Evolutionary conservation across 2,329 filamentous ascomycete genomes (phyloP).

Genomic region (Fusarium longipes): DNA sequence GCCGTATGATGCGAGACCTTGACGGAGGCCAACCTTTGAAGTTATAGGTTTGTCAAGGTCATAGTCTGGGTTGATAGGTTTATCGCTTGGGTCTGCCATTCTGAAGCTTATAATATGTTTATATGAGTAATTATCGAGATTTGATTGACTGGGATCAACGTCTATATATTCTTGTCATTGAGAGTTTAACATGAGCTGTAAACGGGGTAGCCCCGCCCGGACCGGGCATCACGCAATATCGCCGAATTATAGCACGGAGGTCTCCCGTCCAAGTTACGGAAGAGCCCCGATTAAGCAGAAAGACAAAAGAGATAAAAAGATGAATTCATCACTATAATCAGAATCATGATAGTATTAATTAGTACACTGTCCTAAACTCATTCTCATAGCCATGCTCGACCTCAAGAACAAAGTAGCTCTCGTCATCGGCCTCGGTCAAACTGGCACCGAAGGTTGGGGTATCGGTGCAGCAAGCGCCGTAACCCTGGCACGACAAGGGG

Average conservation of each 20-base stretch:
- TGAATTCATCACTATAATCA: rapidly evolving
- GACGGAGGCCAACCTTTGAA: conserved; percentile 65
- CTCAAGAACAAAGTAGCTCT: conserved; percentile 58
- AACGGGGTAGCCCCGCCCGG: conserved; percentile 38
- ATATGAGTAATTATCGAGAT: neutral
- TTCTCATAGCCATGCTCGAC: conserved; percentile 48
- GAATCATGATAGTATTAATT: rapidly evolving
- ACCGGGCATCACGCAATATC: conserved; percentile 35
- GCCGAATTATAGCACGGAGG: conserved; percentile 21
- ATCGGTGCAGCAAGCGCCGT: conserved; percentile 63
- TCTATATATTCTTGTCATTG: conserved; percentile 37
- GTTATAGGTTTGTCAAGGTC: conserved; percentile 67
- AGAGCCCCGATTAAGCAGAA: neutral
- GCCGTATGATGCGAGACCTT: conserved; percentile 75
- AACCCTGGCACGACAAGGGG: conserved; percentile 60
- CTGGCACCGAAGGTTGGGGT: conserved; percentile 59
- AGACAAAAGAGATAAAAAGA: neutral
- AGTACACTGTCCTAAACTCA: neutral
- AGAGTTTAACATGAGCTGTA: neutral
- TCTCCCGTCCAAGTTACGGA: conserved; percentile 5
- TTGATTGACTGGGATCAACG: conserved; percentile 26
- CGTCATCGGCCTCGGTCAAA: conserved; percentile 59
- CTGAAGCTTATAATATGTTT: neutral
- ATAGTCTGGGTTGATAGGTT: conserved; percentile 66
- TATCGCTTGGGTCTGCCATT: conserved; percentile 28